Base-by-base conservation (phyloP, 2,329 filamentous ascomycete genomes). In the Clarireedia paspali region DNA sequence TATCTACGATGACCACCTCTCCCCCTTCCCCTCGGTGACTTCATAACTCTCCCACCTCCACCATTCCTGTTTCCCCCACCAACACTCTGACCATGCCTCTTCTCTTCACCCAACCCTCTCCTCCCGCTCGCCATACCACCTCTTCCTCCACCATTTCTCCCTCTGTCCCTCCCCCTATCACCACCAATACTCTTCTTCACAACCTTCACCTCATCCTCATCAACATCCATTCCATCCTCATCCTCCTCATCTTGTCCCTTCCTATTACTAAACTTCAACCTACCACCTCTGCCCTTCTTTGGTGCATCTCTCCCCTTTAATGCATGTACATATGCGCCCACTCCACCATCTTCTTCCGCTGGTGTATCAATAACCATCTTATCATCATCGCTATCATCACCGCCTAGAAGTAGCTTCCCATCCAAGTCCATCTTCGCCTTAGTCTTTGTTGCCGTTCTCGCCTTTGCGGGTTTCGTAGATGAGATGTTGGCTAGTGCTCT, bases 401-500 rank as follows among this genome's bases (percentile, higher is more conserved):
- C 75, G 64, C 84, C 86, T 53, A 95, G 77, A 62, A 95, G 80
- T 44, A 95, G 80, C 73, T 91, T 94, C 59, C 89, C 89, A 68
- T 95, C 89, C 49, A 85, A 71, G 66, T 94, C 84, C 14, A 78
- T 78, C 75, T 83, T 88, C 53, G 84, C 84, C 71, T 85, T 88
- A 10, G 71, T 72, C 54, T 68, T 74, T 44, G 62, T 65, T 9
- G 69, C 70, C 15, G 76, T 76, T 68, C 81, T 81, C 63, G 80
- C 72, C 68, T 83, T 85, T 55, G 80, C 73, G 3, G 91, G 92
- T 71, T 91, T 92, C 10, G 90, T 96, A 5, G 89, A 89, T 2
- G 91, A 96, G 66, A 99, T 96, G 70, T 90, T 94, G 53, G 90
- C 92, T 44, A 99, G 81, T 7, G 91, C 90, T 68, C 86, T 87